Base-by-base conservation (phyloP, 345 rosid species). In the Arabis hirsuta region DNA sequence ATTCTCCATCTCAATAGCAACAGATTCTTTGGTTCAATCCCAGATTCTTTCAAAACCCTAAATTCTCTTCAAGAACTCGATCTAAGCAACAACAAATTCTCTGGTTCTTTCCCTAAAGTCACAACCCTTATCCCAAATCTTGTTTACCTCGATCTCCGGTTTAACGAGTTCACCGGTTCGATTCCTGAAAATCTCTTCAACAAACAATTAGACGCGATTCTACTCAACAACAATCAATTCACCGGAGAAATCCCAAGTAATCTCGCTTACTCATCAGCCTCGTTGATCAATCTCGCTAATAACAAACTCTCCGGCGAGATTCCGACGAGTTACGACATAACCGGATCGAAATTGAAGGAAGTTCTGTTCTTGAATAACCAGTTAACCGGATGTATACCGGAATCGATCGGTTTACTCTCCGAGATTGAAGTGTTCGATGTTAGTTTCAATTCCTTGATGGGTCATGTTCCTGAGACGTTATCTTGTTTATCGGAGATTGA, bases 321-420 rank as follows among this genome's bases (percentile, higher is more conserved):
- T 5, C 96, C 98, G 7, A 57, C 80, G 38, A 78, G 86, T 73
- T 80, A 84, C 16, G 90, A 95, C 7, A 14, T 78, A 3, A 76
- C 82, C 80, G 81, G 84, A 6, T 80, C 85, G 1, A 89, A 65
- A 62, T 29, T 90, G 42, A 87, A 85, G 70, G 98, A 93, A 82
- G 84, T 86, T 58, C 20, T 90, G 67, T 73, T 93, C 45, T 82
- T 90, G n/a, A 87, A 89, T 50, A 93, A 93, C 79, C 86, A 83
- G 76, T 69, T 90, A 77, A 84, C 89, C 44, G 97, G 97, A 12
- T 93, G 98, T 81, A 79, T 93, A 67, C 97, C 98, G 3, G 81
- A 88, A 73, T 90, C 89, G 12, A 53, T 93, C 29, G 97, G 98
- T 47, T 32, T 89, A 1, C 85, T 89, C 53, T 57, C 82, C 5